These are phyloP conservation scores for Suillus placidus DNA, from an alignment of 768 basidiomycete genomes.

Conservation along the genomic window DNA sequence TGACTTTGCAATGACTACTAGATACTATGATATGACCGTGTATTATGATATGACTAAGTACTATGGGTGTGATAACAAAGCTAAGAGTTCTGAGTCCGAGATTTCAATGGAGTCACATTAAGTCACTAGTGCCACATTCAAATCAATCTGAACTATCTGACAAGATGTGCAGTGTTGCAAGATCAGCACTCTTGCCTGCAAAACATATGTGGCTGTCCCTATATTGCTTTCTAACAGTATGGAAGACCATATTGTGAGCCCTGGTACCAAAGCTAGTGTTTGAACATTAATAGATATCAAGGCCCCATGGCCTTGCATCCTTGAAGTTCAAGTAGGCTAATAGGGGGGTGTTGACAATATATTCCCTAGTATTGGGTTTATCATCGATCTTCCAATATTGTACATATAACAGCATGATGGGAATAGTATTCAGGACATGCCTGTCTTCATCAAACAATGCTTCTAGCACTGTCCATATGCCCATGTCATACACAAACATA, in stretches of 20 bases:
- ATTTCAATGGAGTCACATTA: too few relatives aligned
- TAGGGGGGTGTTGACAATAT: background rate
- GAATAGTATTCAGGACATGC: background rate
- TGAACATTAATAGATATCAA: background rate
- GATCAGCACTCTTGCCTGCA: too few relatives aligned
- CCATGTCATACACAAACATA: background rate
- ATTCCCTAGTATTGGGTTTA: too few relatives aligned
- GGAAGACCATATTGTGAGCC: background rate
- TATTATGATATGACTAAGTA: too few relatives aligned
- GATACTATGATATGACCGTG: too few relatives aligned
- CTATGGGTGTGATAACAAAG: too few relatives aligned
- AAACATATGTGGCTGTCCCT: too few relatives aligned
- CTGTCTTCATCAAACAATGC: background rate
- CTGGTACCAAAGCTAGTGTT: background rate
- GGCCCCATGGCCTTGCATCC: background rate
- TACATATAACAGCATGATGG: background rate
- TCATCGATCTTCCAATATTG: background rate
- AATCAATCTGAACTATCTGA: too few relatives aligned
- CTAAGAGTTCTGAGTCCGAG: too few relatives aligned
- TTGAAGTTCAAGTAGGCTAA: conserved; percentile 1
- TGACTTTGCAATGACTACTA: too few relatives aligned
- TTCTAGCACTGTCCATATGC: background rate
- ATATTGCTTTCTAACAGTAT: background rate
- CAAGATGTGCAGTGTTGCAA: too few relatives aligned
- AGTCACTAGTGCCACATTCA: too few relatives aligned